phyloP scores from a whole-genome alignment of 2,329 filamentous ascomycete species.

The Paracorniculantispora psalliotae region DNA sequence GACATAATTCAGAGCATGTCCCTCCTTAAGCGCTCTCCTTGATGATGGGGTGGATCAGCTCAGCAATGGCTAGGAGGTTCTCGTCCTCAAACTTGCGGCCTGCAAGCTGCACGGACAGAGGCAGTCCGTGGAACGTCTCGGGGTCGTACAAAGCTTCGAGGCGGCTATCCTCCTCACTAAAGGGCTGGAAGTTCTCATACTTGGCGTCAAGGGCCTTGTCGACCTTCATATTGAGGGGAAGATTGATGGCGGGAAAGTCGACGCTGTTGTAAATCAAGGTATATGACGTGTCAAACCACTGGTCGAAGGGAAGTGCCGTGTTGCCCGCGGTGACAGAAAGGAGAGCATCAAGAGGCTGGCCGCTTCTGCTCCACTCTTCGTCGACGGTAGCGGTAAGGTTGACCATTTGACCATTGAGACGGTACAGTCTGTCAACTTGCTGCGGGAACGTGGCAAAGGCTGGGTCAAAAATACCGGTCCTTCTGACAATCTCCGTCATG shows the following conservation, averaged over 20 bases:
- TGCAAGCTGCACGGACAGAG: conserved; percentile 13
- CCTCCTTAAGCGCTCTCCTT: not conserved
- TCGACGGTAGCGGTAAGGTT: not conserved
- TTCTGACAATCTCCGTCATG: not conserved
- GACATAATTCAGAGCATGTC: too few relatives aligned
- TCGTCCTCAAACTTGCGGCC: conserved; percentile 15
- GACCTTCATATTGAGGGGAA: not conserved
- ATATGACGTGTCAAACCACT: not conserved
- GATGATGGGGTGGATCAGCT: conserved; percentile 5
- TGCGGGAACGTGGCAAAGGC: not conserved
- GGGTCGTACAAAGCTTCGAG: conserved; percentile 12
- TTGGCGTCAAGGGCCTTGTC: not conserved
- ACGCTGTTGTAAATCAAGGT: not conserved
- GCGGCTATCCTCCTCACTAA: not conserved
- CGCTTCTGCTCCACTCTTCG: not conserved
- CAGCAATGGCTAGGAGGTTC: conserved; percentile 16
- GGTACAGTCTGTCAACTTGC: not conserved
- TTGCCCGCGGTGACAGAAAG: not conserved
- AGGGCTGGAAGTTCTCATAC: not conserved
- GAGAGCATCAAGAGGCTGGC: not conserved
- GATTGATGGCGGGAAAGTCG: not conserved
- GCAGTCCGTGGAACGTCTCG: conserved; percentile 14
- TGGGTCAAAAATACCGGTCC: not conserved
- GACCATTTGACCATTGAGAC: not conserved
- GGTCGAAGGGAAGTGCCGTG: not conserved